Evolutionary conservation across 2,329 filamentous ascomycete species (phyloP), one percentile per base, ranked within the genome.

Genomic region (Colletotrichum sp.): DNA sequence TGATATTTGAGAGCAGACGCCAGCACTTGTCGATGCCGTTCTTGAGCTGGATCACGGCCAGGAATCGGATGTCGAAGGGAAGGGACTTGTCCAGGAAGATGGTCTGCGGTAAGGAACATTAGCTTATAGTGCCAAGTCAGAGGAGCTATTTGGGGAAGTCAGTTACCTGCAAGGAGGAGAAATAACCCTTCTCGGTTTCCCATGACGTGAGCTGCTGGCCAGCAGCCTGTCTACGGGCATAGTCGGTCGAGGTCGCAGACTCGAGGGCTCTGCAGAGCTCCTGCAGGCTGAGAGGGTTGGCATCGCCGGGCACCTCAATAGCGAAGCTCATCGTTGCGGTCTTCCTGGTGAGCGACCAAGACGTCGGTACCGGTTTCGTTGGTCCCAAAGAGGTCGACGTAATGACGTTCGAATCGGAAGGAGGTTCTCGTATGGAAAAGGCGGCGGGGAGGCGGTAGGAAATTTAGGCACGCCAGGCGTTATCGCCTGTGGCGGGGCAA

Each of bases 11-110:
- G 90, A 95, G 82, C n/a, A 86, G 79, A 16, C 97, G 91, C 97
- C 97, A 99, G 85, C 96, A 95, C 83, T 94, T 96, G 83, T 99
- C 96, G 84, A 99, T 96, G 71, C 96, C 97, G 84, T 99, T 98
- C 84, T 99, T 99, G 70, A 99, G 90, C 83, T 98, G 95, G 79
- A 99, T 98, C 74, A 99, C 92, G 71, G 96, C 95, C 13, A 98
- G 92, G 81, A 98, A 96, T 77, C 97, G 94, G 69, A 96, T 91
- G 81, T 98, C 93, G 74, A 92, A 86, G 2, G 95, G 94, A 2
- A 98, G 87, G 3, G 92, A 92, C 77, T 92, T 92, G 86, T 98
- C 95, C 78, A 98, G 90, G 83, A 96, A 98, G 44, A 95, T 91
- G 79, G 93, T 90, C 93, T 98, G 81, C 36, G 36, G 39, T 39